Evolutionary conservation across 441 rosid genomes (phyloP), one percentile per base, ranked within the genome.

Genomic region (Adansonia rubrostipa): DNA sequence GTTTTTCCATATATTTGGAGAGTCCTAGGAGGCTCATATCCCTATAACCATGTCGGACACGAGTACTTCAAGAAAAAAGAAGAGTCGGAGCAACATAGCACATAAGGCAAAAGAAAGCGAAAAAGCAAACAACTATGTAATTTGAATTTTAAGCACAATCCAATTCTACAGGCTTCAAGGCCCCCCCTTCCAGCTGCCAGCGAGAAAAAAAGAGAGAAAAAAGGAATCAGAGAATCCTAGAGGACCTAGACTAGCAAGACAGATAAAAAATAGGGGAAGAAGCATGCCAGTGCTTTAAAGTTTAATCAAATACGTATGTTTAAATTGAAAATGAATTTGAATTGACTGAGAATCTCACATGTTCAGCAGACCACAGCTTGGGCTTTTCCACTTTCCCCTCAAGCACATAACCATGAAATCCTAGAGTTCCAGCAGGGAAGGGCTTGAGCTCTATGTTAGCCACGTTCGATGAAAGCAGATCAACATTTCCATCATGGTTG

Each of bases 321-420:
- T n/a, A 33, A 24, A 24, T 47, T 44, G 61, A 13, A 13, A 19
- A 65, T 66, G 24, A 58, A 77, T 33, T 64, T 10, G 48, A 80
- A 80, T 68, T 17, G 76, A 76, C 61, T 36, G 61, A 73, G 77
- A 63, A 81, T 87, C 75, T 91, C 77, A 93, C 99, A 78, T 91
- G 89, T 86, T 96, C 99, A 13, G 98, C 96, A 72, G 98, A 96
- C 99, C 99, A 96, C 73, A 96, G 96, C 86, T 84, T 94, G 63
- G 99, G 99, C 77, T 79, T 86, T 81, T 92, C 92, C 68, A 96
- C 81, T 84, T 88, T 91, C 75, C 97, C 99, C 78, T 73, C 86
- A 47, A 96, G 96, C 79, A 85, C 63, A 87, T 90, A 87, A 82
- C 95, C 99, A 82, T 85, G 87, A 87, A 92, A 93, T 64, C 93